Percentiles rank a stretch among this genome's conserved stretches.
Conservation (phyloP, 306 rosid genomes). For the Amphicarpaea edgeworthii region DNA sequence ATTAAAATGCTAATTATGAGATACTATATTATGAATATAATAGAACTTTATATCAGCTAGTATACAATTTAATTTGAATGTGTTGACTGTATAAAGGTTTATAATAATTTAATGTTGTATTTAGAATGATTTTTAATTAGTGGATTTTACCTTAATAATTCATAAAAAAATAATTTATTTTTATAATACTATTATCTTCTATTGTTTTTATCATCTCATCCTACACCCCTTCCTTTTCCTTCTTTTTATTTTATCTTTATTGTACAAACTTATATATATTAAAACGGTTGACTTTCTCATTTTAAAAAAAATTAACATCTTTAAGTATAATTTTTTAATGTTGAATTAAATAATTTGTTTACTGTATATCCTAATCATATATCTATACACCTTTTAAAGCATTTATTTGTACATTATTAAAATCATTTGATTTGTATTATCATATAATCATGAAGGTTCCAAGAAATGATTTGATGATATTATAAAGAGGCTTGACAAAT, state of each 20-base stretch:
- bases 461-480: constrained; percentile 10
- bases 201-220: neutral
- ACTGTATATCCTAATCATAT: neutral
- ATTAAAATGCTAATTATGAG: neutral
- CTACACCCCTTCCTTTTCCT: neutral
- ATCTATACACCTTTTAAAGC: neutral
- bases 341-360: neutral
- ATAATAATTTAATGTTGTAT: neutral
- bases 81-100: neutral
- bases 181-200: neutral
- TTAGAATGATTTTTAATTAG: neutral
- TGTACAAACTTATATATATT: neutral
- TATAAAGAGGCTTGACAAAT: neutral
- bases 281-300: no score
- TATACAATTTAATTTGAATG: neutral
- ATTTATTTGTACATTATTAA: neutral
- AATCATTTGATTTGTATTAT: neutral
- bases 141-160: neutral
- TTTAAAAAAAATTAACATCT: no score
- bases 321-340: no score
- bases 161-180: neutral
- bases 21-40: neutral
- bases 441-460: neutral
- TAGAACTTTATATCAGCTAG: neutral
- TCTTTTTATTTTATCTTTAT: neutral